These are phyloP conservation scores for Yamadazyma dendronema DNA, from an alignment of 1,139 yeast species.

Conservation along the genomic window DNA sequence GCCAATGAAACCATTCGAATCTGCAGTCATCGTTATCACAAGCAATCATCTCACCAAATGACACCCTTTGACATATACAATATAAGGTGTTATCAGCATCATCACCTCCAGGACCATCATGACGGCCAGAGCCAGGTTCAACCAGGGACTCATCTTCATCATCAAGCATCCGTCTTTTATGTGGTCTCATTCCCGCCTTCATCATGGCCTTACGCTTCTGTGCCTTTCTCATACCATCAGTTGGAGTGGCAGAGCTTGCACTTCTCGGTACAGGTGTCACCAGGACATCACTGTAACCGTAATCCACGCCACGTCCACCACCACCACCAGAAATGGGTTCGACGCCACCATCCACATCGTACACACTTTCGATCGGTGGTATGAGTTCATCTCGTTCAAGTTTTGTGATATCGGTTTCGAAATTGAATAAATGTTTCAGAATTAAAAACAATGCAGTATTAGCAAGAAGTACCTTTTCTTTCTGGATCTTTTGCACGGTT, in stretches of 20 bases:
- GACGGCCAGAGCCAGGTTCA: slow-evolving; percentile 9
- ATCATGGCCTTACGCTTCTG: slow-evolving; percentile 29
- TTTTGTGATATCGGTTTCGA: slow-evolving; percentile 74
- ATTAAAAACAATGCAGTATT: slow-evolving; percentile 79
- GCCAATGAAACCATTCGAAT: slow-evolving; percentile 85
- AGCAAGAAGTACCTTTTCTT: slow-evolving; percentile 75
- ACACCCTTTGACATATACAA: slow-evolving; percentile 81
- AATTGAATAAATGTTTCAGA: slow-evolving; percentile 67
- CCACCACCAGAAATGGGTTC: too few relatives aligned
- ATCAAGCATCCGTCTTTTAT: slow-evolving; percentile 26
- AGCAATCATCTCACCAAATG: slow-evolving; percentile 91
- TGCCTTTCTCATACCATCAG: slow-evolving; percentile 20
- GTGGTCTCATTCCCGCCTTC: slow-evolving; percentile 22
- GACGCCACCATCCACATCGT: slow-evolving; percentile 21
- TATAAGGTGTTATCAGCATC: slow-evolving; percentile 66
- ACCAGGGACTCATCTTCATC: slow-evolving; percentile 12
- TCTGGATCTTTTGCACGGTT: slow-evolving; percentile 60
- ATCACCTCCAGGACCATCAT: slow-evolving; percentile 39
- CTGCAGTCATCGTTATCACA: slow-evolving; percentile 83
- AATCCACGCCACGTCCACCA: background rate
- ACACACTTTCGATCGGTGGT: slow-evolving; percentile 48
- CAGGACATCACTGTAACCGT: slow-evolving; percentile 19
- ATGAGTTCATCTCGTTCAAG: slow-evolving; percentile 78
- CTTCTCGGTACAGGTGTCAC: slow-evolving; percentile 30
- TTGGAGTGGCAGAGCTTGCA: slow-evolving; percentile 19